A percentile compares a stretch with the other conserved stretches of the same genome.
These are phyloP conservation scores for Coffea canephora DNA, from an alignment of 257 asterid genomes.

Conservation along the genomic window DNA sequence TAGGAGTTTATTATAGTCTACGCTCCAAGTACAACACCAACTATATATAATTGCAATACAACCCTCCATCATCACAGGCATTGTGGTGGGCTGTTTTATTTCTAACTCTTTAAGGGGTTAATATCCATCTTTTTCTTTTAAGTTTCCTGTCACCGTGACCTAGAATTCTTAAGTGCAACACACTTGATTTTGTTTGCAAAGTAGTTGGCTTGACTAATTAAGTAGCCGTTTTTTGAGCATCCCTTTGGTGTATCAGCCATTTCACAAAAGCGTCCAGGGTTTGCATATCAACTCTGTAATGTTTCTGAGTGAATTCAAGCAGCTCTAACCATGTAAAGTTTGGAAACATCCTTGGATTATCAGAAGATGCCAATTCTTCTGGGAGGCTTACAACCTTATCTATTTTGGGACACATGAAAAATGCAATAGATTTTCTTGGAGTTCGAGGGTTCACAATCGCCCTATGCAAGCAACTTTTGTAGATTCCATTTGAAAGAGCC, in stretches of 20 bases:
- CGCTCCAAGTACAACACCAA: no score
- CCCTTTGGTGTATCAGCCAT: constrained; percentile 38
- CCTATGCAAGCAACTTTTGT: constrained; percentile 80
- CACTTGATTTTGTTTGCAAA: background rate
- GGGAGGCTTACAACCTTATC: constrained; percentile 69
- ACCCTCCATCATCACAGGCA: no score
- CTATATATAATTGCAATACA: no score
- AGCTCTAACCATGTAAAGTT: no score
- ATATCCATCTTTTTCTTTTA: background rate
- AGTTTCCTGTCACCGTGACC: background rate
- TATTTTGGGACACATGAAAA: constrained; percentile 61
- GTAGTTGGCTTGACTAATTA: background rate
- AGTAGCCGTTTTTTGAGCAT: background rate
- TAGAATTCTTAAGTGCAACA: background rate
- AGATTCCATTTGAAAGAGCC: constrained; percentile 81
- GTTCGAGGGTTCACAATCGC: constrained; percentile 56
- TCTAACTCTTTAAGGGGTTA: background rate
- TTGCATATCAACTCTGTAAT: no score
- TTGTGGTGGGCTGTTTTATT: no score
- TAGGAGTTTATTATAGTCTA: no score
- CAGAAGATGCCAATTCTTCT: constrained; percentile 4
- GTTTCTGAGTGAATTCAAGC: no score
- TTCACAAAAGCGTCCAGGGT: no score
- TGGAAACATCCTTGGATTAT: no score
- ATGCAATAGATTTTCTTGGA: constrained; percentile 67